Conservation (phyloP, 768 basidiomycete species). For the Tricholoma furcatifolium region DNA sequence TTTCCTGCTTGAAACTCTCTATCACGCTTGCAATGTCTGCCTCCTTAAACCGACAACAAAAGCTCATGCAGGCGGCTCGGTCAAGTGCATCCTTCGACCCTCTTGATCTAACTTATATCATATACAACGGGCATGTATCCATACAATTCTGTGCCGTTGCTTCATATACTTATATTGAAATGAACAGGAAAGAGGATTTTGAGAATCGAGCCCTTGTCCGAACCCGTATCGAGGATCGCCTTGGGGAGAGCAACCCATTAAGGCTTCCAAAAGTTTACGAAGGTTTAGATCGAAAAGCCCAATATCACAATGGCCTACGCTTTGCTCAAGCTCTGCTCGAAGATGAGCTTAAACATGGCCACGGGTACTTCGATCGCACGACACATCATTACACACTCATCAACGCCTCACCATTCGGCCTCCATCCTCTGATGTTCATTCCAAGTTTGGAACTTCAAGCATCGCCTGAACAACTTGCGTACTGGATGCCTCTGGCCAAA, state of each 20-base stretch:
- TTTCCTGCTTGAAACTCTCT: background rate
- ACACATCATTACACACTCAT: slow-evolving; percentile 16
- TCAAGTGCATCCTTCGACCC: slow-evolving; percentile 11
- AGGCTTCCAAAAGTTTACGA: slow-evolving; percentile 16
- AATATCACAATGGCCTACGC: slow-evolving; percentile 22
- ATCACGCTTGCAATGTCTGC: background rate
- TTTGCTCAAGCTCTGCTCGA: slow-evolving; percentile 19
- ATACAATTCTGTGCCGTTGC: background rate
- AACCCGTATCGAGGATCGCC: slow-evolving; percentile 14
- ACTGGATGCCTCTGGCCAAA: slow-evolving; percentile 23
- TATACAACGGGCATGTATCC: slow-evolving; percentile 15
- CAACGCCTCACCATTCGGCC: slow-evolving; percentile 25
- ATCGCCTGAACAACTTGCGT: slow-evolving; percentile 19
- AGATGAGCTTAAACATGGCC: slow-evolving; percentile 16
- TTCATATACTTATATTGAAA: too few relatives aligned
- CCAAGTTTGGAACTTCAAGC: slow-evolving; percentile 22
- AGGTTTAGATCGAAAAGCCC: slow-evolving; percentile 17
- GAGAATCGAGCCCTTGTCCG: slow-evolving; percentile 6
- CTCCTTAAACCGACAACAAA: slow-evolving; percentile 8
- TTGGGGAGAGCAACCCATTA: slow-evolving; percentile 10
- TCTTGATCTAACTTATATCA: slow-evolving; percentile 15
- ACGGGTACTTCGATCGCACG: slow-evolving; percentile 13
- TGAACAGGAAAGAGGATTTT: slow-evolving; percentile 8
- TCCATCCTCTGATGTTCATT: slow-evolving; percentile 23
- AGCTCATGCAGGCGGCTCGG: slow-evolving; percentile 16